These are phyloP conservation scores for Colletotrichum eremochloae DNA, from an alignment of 2,329 filamentous ascomycete species.

Conservation along the genomic window DNA sequence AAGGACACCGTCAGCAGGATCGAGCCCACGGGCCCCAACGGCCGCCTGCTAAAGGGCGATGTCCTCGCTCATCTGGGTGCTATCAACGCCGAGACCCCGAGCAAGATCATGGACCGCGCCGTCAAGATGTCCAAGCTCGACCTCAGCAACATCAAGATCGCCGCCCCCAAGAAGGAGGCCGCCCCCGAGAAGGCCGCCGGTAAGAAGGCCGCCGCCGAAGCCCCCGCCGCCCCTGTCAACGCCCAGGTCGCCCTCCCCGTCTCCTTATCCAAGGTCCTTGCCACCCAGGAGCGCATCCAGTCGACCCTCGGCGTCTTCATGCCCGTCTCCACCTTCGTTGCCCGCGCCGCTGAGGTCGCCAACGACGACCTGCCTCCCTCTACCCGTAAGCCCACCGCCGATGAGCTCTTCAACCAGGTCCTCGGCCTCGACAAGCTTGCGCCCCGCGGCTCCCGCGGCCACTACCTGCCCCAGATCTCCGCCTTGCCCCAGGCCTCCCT, in stretches of 20 bases:
- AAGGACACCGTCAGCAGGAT: slow-evolving; percentile 84
- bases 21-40: slow-evolving; percentile 86
- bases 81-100: slow-evolving; percentile 79
- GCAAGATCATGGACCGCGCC: slow-evolving; percentile 77
- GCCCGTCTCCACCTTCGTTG: slow-evolving; percentile 88
- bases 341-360: slow-evolving; percentile 85
- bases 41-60: slow-evolving; percentile 93
- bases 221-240: slow-evolving; percentile 59
- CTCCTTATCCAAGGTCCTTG: slow-evolving; percentile 82
- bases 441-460: slow-evolving; percentile 64
- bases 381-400: slow-evolving; percentile 74
- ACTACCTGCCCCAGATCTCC: slow-evolving; percentile 79
- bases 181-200: slow-evolving; percentile 54
- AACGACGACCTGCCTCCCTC: slow-evolving; percentile 87
- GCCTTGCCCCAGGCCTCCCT: slow-evolving; percentile 65
- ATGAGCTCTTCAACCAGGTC: slow-evolving; percentile 91
- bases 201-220: slow-evolving; percentile 32
- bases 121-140: slow-evolving; percentile 86
- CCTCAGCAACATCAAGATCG: slow-evolving; percentile 93
- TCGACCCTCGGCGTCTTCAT: slow-evolving; percentile 82
- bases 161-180: slow-evolving; percentile 60
- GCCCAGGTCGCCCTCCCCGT: slow-evolving; percentile 79
- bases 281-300: slow-evolving; percentile 85
- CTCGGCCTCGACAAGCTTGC: slow-evolving; percentile 74
- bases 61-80: slow-evolving; percentile 89